Base-by-base conservation (phyloP, 2,329 filamentous ascomycete species). In the Penicillium sp. region DNA sequence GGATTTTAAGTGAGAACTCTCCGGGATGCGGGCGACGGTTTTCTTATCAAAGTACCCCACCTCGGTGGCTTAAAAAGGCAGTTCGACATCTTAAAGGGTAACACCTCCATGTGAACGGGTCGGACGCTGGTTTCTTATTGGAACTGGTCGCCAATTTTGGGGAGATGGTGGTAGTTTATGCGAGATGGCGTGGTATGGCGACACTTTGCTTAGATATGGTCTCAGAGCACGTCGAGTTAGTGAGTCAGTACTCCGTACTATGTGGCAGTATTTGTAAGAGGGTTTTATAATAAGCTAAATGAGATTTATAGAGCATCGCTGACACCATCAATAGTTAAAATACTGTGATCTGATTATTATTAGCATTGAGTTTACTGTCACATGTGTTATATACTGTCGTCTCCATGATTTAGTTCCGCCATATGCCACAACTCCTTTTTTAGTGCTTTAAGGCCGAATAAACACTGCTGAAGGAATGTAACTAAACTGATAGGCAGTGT, bases 121-220 rank as follows among this genome's bases (percentile, higher is more conserved):
- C 21, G 7, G 13, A 39, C 27, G 3, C 10, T n/a, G 8, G 7
- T 11, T 23, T 50, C 31, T 44, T 19, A 44, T 50, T 55, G 53
- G 46, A 23, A 50, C n/a, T 34, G 7, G 9, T 13, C 16, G 4
- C 23, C 19, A 19, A 13, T 44, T 45, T 54, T 5, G 21, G 19
- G 16, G 27, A 41, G 11, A 49, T 40, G 19, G 19, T 31, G 34
- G 11, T 21, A 29, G 11, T 52, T 43, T 44, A 15, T 34, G 31
- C 5, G 16, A 11, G 39, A 56, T 56, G 49, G 54, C 48, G 49
- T 52, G 16, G 54, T 53, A 56, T 56, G 49, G 41, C 49, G 54
- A 56, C 48, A 56, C 29, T 56, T 34, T 33, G 29, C 25, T 25
- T 19, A 23, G 6, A 52, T 29, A 56, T 56, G 41, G 16, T 44